A percentile compares a stretch with the other conserved stretches of the same genome.
Conservation (phyloP, 352 stramenopile genomes). For the Globisporangium iwayamae region DNA sequence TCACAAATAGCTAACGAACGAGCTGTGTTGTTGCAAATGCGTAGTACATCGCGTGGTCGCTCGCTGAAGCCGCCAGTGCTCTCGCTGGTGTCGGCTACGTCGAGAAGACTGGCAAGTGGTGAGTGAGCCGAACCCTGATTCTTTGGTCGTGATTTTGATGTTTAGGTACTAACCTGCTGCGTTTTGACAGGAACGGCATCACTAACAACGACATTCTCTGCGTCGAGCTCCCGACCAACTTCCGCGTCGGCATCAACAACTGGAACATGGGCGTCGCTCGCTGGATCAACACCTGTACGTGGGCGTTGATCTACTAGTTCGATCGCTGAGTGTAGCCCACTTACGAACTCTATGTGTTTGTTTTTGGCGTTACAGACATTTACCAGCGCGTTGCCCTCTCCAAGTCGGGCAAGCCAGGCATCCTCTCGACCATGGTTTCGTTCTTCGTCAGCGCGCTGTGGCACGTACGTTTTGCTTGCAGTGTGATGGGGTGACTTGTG, state of each 20-base stretch:
- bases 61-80: conserved; percentile 71
- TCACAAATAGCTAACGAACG: background rate
- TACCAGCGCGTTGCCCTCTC: conserved; percentile 81
- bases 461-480: conserved; percentile 50
- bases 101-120: conserved; percentile 73
- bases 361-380: conserved; percentile 48
- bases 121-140: background rate
- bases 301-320: background rate
- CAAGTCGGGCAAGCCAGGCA: conserved; percentile 70
- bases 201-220: conserved; percentile 85
- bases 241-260: conserved; percentile 86
- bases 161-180: background rate
- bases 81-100: conserved; percentile 80
- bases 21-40: background rate
- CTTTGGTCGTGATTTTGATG: background rate
- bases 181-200: conserved; percentile 65
- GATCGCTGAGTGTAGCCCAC: background rate
- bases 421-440: conserved; percentile 69
- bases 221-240: conserved; percentile 83
- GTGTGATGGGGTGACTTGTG: background rate
- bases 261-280: conserved; percentile 86
- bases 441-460: conserved; percentile 85
- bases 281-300: conserved; percentile 85
- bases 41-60: conserved; percentile 86
- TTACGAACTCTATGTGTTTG: background rate